These are phyloP conservation scores for Scenedesmus sp. DNA, from an alignment of 163 green algal species.

Conservation along the genomic window DNA sequence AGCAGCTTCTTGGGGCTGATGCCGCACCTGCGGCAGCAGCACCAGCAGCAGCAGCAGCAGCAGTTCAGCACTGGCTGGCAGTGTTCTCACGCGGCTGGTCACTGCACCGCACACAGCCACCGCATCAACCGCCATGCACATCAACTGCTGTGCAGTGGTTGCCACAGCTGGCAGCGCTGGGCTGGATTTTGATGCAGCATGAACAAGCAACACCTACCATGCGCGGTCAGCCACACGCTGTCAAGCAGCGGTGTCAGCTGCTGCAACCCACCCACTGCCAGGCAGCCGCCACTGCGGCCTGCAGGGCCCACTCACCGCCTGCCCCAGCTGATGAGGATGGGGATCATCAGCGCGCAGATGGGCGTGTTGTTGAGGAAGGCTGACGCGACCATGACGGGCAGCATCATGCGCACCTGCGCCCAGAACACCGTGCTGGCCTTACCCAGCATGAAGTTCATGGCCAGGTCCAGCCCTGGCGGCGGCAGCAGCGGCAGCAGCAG, in stretches of 20 bases:
- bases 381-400: constrained; percentile 73
- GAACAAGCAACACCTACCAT: too few relatives aligned
- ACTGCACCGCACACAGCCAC: too few relatives aligned
- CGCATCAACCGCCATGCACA: background rate
- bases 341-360: constrained; percentile 82
- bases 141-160: background rate
- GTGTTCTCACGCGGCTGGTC: background rate
- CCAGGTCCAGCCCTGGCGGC: constrained; percentile 54
- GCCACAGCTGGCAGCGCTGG: too few relatives aligned
- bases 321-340: constrained; percentile 73
- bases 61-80: background rate
- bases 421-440: constrained; percentile 59
- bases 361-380: constrained; percentile 90
- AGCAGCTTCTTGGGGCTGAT: constrained; percentile 77
- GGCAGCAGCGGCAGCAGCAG: constrained; percentile 20
- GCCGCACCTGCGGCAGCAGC: constrained; percentile 24
- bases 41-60: background rate
- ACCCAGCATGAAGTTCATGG: constrained; percentile 73
- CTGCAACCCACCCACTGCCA: too few relatives aligned
- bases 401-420: constrained; percentile 66
- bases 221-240: too few relatives aligned
- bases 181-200: too few relatives aligned
- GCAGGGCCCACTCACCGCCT: constrained; percentile 9
- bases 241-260: too few relatives aligned
- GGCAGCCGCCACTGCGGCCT: too few relatives aligned